Evolutionary conservation across 129 eudicot genomes (phyloP), one percentile per base, ranked within the genome.

Genomic region (Chrysanthemum makinoi): DNA sequence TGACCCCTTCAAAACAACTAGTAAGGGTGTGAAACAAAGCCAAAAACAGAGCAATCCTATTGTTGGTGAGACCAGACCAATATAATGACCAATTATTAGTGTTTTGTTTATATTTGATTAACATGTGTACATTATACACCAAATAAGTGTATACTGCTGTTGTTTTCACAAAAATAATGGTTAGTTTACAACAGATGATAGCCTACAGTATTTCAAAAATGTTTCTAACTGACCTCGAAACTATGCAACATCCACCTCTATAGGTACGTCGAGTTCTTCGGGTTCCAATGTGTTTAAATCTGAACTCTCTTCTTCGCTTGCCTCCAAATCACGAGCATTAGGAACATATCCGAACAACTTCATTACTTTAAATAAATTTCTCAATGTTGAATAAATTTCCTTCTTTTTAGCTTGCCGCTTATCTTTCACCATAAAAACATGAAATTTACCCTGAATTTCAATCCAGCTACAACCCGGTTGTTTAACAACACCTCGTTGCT

Each of bases 401-500:
- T 46, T 80, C 71, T 68, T 74, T 68, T 35, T 35, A 35, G 43
- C 43, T 35, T 35, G 43, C 43, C 43, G 43, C 1, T 35, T 35
- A 35, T 35, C 43, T 35, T 35, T 35, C 43, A 35, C 43, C 43
- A 35, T 35, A 35, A 35, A 35, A 35, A 35, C 43, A 35, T 35
- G 43, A 35, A 35, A 35, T 35, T 35, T 35, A 35, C 43, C 43
- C 43, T 35, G 43, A 6, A 80, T 13, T 54, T 80, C 83, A 55
- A 80, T 80, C 83, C 83, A 80, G 55, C 83, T 80, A 71, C 83
- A 80, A 6, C 83, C 83, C 6, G 83, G 83, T 51, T 80, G 80
- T 56, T 80, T 80, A 28, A 74, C 83, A 35, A 35, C 43, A 35
- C 43, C 43, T 35, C 43, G 43, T 35, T 35, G 43, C 43, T 35